Percentiles rank a stretch among this genome's conserved stretches.
Evolutionary conservation across 2,329 filamentous ascomycete species (phyloP).

Genomic region (Trichoderma endophyticum): DNA sequence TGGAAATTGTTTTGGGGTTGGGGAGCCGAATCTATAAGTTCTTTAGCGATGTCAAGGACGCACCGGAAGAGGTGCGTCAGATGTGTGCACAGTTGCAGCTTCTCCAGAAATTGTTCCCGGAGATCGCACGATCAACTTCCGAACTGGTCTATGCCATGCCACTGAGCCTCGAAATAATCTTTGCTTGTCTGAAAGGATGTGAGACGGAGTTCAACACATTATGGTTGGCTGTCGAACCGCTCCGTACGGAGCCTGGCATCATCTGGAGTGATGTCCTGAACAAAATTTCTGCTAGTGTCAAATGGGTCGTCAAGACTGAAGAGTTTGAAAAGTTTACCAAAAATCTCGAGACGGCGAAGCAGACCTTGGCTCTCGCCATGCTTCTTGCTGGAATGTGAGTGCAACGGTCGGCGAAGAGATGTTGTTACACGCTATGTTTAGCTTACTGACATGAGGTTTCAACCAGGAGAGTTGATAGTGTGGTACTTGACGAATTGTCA

Average conservation of each 20-base stretch:
- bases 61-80: background rate
- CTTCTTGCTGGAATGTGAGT: background rate
- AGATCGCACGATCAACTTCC: background rate
- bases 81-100: background rate
- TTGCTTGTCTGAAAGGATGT: background rate
- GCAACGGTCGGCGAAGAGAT: background rate
- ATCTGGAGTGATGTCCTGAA: background rate
- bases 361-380: background rate
- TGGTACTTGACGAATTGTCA: background rate
- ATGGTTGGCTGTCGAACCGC: background rate
- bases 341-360: background rate
- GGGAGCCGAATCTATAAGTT: background rate
- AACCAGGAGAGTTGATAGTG: background rate
- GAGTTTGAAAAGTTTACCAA: background rate
- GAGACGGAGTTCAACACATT: background rate
- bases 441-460: background rate
- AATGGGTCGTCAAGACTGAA: background rate
- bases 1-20: background rate
- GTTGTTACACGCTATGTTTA: background rate
- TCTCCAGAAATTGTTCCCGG: background rate
- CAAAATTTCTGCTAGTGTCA: background rate
- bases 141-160: background rate
- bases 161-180: background rate
- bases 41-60: background rate
- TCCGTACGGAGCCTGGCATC: background rate